phyloP scores from a whole-genome alignment of 2,329 filamentous ascomycete genomes.

The Xylariaceae sp. region DNA sequence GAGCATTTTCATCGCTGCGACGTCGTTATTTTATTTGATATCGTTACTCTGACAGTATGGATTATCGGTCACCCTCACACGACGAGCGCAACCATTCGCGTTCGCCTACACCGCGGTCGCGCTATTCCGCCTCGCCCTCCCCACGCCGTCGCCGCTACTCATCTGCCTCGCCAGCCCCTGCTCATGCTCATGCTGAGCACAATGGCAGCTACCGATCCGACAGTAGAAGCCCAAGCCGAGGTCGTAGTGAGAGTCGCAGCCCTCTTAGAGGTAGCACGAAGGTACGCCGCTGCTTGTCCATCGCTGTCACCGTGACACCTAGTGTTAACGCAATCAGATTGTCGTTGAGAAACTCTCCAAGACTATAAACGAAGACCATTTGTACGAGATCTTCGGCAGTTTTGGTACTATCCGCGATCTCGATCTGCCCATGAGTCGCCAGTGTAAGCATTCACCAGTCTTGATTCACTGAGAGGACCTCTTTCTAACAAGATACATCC shows the following conservation, averaged over 20 bases:
- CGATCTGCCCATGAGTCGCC: slow-evolving; percentile 82
- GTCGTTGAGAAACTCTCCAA: slow-evolving; percentile 94
- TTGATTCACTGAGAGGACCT: background rate
- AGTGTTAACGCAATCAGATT: slow-evolving; percentile 52
- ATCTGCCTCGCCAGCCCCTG: slow-evolving; percentile 26
- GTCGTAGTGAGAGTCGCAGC: slow-evolving; percentile 28
- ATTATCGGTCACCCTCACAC: slow-evolving; percentile 32
- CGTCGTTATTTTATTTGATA: background rate
- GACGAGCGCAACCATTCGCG: slow-evolving; percentile 28
- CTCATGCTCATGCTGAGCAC: slow-evolving; percentile 30
- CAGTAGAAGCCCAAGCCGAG: slow-evolving; percentile 25
- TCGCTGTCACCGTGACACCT: background rate
- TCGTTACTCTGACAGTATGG: slow-evolving; percentile 19
- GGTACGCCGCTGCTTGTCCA: slow-evolving; percentile 16
- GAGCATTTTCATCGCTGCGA: background rate
- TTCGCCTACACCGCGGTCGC: slow-evolving; percentile 35
- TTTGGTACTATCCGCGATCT: slow-evolving; percentile 84
- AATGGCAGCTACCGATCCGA: slow-evolving; percentile 34
- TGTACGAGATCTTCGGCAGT: slow-evolving; percentile 84
- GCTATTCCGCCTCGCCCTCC: slow-evolving; percentile 36
- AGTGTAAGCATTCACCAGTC: slow-evolving; percentile 50
- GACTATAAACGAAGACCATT: slow-evolving; percentile 83
- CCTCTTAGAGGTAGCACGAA: slow-evolving; percentile 32
- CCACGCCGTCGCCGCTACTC: slow-evolving; percentile 30
- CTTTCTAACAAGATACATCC: slow-evolving; percentile 4